Evolutionary conservation across 768 basidiomycete genomes (phyloP).

Genomic region (Agaricus sinodeliciosus): DNA sequence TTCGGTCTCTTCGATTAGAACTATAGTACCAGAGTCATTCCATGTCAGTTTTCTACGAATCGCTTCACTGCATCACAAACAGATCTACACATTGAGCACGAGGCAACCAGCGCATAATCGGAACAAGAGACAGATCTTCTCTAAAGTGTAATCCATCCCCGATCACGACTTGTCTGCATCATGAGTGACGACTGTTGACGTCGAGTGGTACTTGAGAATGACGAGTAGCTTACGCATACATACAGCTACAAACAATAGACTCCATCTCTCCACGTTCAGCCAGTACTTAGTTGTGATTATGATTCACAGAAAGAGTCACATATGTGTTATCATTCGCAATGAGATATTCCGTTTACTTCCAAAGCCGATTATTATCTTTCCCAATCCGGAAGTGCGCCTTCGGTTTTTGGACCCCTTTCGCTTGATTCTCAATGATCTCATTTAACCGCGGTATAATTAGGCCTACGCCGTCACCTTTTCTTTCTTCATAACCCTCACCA

Average conservation of each 20-base stretch:
- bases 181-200: no score
- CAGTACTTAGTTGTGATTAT: no score
- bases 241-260: background rate
- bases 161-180: no score
- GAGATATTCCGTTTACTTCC: background rate
- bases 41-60: background rate
- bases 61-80: background rate
- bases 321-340: no score
- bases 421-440: conserved; percentile 12
- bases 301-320: no score
- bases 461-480: background rate
- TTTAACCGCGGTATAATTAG: conserved; percentile 18
- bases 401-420: conserved; percentile 20
- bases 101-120: no score
- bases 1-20: conserved; percentile 88
- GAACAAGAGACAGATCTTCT: no score
- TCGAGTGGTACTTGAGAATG: background rate
- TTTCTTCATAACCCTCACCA: background rate
- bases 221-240: background rate
- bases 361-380: conserved; percentile 25
- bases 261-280: no score
- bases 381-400: conserved; percentile 24
- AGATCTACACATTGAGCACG: no score
- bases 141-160: no score
- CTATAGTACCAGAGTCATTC: conserved; percentile 14